Evolutionary conservation across 208 protist genomes (phyloP).

Genomic region (Acanthamoeba lenticulata): DNA sequence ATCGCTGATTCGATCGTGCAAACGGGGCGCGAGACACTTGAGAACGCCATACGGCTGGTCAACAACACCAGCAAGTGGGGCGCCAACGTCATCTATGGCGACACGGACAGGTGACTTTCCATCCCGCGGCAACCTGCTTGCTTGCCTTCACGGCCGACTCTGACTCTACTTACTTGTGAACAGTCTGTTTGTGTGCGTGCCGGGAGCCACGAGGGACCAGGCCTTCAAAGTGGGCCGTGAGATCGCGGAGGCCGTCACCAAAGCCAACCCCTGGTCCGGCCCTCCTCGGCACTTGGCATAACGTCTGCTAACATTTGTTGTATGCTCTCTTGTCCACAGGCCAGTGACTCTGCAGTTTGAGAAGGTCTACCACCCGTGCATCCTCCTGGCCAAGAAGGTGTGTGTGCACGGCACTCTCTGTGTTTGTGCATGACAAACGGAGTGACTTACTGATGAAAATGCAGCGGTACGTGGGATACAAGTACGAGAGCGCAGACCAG

Average conservation of each 20-base stretch:
- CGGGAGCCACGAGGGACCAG: conserved; percentile 80
- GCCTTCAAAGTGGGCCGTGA: conserved; percentile 87
- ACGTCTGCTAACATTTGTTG: not conserved
- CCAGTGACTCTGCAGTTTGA: conserved; percentile 91
- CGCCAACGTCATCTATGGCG: conserved; percentile 90
- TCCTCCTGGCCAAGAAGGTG: conserved; percentile 90
- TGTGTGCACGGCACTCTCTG: not conserved
- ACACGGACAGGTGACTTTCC: conserved; percentile 89
- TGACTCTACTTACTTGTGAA: not conserved
- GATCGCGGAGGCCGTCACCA: conserved; percentile 83
- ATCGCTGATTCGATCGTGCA: conserved; percentile 90
- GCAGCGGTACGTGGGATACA: conserved; percentile 87
- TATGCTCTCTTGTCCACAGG: not conserved
- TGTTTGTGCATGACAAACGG: not conserved
- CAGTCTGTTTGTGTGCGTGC: conserved; percentile 81
- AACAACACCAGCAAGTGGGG: conserved; percentile 75
- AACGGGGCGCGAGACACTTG: conserved; percentile 87
- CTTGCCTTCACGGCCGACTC: not conserved
- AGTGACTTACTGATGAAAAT: no score
- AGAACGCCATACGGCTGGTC: conserved; percentile 80
- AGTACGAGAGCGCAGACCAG: conserved; percentile 83
- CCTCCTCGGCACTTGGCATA: not conserved
- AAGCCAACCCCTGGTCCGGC: conserved; percentile 58
- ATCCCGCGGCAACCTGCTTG: not conserved
- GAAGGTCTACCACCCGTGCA: conserved; percentile 90